These are phyloP conservation scores for Sugiyamaella smithiae DNA, from an alignment of 805 yeast genomes.

Conservation along the genomic window DNA sequence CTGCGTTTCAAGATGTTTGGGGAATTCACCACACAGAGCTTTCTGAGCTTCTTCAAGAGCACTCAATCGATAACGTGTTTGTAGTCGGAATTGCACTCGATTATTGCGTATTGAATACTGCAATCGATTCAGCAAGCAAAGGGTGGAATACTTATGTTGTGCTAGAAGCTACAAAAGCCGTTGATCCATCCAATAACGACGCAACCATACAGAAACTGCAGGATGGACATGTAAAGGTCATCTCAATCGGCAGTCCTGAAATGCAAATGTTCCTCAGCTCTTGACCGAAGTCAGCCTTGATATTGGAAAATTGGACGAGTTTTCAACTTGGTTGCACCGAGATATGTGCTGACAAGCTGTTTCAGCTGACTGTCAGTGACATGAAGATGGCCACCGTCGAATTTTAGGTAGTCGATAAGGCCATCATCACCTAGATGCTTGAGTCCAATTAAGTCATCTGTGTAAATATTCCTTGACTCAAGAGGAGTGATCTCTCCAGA, in stretches of 20 bases:
- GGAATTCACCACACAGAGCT: conserved; percentile 66
- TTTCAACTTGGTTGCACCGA: conserved; percentile 24
- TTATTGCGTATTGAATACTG: conserved; percentile 77
- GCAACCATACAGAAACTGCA: neutral
- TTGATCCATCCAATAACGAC: conserved; percentile 7
- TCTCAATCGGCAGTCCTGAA: conserved; percentile 1
- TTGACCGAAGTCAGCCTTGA: neutral
- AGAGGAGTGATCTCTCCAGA: conserved; percentile 46
- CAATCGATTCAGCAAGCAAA: conserved; percentile 57
- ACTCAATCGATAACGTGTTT: conserved; percentile 56
- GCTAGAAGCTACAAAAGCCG: conserved; percentile 51
- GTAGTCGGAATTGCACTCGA: conserved; percentile 86
- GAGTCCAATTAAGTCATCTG: conserved; percentile 61
- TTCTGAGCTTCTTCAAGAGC: conserved; percentile 43
- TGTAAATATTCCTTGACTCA: conserved; percentile 48
- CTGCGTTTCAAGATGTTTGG: conserved; percentile 85
- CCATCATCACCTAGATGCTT: conserved; percentile 42
- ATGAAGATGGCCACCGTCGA: conserved; percentile 64
- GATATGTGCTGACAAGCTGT: conserved; percentile 5
- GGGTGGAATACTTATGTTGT: conserved; percentile 69
- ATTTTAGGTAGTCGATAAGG: conserved; percentile 46
- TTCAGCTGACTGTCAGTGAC: conserved; percentile 52
- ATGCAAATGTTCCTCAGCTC: too few relatives aligned
- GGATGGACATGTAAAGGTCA: conserved; percentile 2
- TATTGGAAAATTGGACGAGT: conserved; percentile 38